These are phyloP conservation scores for Naganishia cerealis DNA, from an alignment of 1,284 basidiomycete genomes.

Conservation along the genomic window DNA sequence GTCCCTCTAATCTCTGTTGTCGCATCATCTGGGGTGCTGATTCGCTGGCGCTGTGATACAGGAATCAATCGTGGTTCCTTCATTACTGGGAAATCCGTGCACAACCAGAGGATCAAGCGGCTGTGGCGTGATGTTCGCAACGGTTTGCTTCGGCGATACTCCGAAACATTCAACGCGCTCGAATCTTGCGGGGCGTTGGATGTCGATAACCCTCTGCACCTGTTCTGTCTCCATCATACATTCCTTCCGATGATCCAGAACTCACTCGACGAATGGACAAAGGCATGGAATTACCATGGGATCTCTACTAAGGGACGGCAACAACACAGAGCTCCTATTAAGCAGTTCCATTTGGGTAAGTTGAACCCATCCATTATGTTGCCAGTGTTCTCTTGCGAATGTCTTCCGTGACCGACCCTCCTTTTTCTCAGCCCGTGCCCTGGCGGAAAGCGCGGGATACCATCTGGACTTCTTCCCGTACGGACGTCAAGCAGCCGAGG, in stretches of 20 bases:
- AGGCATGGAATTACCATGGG: background rate
- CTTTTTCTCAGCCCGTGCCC: background rate
- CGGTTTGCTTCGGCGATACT: background rate
- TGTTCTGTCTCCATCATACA: background rate
- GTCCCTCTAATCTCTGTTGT: background rate
- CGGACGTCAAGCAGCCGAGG: background rate
- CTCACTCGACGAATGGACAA: background rate
- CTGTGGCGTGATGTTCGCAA: background rate
- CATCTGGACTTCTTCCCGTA: background rate
- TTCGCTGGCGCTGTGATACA: background rate
- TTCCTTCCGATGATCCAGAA: background rate
- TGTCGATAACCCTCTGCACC: background rate
- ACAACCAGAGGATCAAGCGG: background rate
- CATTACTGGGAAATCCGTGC: background rate
- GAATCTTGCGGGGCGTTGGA: background rate
- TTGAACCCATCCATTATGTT: too few relatives aligned
- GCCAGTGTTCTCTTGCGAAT: too few relatives aligned
- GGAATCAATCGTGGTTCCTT: background rate
- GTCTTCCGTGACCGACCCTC: background rate
- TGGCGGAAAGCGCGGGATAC: conserved; percentile 1
- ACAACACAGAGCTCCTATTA: too few relatives aligned
- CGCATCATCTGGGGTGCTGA: background rate
- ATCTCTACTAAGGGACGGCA: too few relatives aligned
- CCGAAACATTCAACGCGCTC: background rate
- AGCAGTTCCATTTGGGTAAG: too few relatives aligned